Evolutionary conservation across 257 asterid species (phyloP), one percentile per base, ranked within the genome.

Genomic region (Primulina eburnea): DNA sequence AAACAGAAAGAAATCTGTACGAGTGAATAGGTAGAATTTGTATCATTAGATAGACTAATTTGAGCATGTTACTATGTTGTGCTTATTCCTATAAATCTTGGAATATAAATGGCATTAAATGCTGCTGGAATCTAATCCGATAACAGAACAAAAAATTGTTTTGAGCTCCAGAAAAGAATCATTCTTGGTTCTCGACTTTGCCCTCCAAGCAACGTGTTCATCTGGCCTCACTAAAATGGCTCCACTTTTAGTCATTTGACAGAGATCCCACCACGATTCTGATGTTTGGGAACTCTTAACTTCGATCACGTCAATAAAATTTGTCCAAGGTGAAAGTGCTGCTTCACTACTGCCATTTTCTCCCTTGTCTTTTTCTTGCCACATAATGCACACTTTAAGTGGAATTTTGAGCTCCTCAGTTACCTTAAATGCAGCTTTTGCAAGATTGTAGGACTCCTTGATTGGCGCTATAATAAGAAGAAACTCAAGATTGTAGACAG

Each of bases 221-320:
- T 93, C 99, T 0, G 99, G 99, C 79, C 99, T 87, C 78, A 86
- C 96, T 74, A 93, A 79, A 68, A 93, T 83, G 76, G 97, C 96
- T 71, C 96, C 97, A 74, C 60, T 65, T 58, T 87, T 77, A 8
- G 89, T 77, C 84, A 90, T 85, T 62, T 72, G 78, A 74, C 99
- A 93, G 4, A 93, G 64, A 74, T 89, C 94, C 99, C 99, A 93
- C 99, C 99, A 90, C 4, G 87, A 87, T 35, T 38, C 74, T 30
- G 85, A 80, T 76, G 68, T 76, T 33, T 76, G 73, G 70, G 73
- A 58, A 29, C 65, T 77, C 74, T 80, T 78, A 11, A 79, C 84
- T 78, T 89, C 86, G 18, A 80, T 76, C 2, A 84, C 95, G 43
- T 93, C 96, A 28, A 87, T 43, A 58, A 83, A 83, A 71, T 78